These are phyloP conservation scores for Chaetomiaceae sp. DNA, from an alignment of 2,329 filamentous ascomycete species.

Conservation along the genomic window DNA sequence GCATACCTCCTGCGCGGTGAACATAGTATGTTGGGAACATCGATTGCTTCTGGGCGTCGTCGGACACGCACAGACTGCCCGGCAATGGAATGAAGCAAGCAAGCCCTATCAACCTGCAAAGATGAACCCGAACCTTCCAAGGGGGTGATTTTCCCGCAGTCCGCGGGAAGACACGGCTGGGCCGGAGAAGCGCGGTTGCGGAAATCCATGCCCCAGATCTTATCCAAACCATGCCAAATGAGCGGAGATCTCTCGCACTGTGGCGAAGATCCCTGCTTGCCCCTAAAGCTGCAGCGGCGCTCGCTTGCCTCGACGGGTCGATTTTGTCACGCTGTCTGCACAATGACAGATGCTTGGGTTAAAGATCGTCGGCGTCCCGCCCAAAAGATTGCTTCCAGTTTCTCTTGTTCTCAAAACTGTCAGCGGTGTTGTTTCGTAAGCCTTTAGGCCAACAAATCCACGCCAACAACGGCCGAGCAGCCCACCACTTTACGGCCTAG, in stretches of 20 bases:
- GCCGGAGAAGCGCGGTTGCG: not conserved
- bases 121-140: too few species aligned
- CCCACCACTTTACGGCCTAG: not conserved
- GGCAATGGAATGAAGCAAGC: too few species aligned
- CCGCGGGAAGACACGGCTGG: constrained; percentile 12
- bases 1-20: too few species aligned
- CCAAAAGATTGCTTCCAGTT: not conserved
- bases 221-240: not conserved
- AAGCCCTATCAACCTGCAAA: not conserved
- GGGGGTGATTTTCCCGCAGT: not conserved
- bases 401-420: not conserved
- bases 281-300: constrained; percentile 1
- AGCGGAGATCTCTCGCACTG: constrained; percentile 3
- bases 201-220: not conserved
- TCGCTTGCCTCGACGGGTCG: not conserved
- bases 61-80: not conserved
- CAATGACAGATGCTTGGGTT: constrained; percentile 18
- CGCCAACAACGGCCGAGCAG: not conserved
- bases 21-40: too few species aligned
- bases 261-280: not conserved
- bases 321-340: not conserved
- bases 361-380: constrained; percentile 22
- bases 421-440: not conserved
- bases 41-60: too few species aligned
- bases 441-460: not conserved